Evolutionary conservation across 768 basidiomycete genomes (phyloP).

Genomic region (Boletus vinaceobasis): DNA sequence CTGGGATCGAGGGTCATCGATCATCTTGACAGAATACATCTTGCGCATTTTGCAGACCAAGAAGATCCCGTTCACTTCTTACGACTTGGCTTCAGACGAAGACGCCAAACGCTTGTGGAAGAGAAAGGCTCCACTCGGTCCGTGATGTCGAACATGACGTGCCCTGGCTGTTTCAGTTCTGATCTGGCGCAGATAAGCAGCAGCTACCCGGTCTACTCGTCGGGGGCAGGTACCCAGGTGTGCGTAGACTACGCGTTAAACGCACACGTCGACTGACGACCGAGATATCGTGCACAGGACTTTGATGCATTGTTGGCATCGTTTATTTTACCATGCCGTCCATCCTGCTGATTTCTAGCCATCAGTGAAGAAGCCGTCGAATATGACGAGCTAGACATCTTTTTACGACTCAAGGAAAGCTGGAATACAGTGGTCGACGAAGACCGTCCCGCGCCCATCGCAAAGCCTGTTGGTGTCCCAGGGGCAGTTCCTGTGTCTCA

Average conservation of each 20-base stretch:
- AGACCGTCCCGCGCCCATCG: conserved; percentile 51
- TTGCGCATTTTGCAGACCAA: conserved; percentile 80
- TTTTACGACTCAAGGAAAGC: conserved; percentile 68
- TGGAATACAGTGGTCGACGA: conserved; percentile 62
- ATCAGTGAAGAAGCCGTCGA: conserved; percentile 83
- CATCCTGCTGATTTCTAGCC: conserved; percentile 6
- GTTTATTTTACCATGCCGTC: background rate
- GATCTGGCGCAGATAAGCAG: conserved; percentile 58
- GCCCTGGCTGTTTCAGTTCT: background rate
- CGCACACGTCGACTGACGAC: conserved; percentile 1
- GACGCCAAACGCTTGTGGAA: conserved; percentile 78
- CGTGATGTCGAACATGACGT: conserved; percentile 5
- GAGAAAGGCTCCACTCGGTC: conserved; percentile 72
- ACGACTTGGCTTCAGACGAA: conserved; percentile 83
- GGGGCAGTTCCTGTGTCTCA: conserved; percentile 71
- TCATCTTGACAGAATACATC: conserved; percentile 58
- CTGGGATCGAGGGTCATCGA: background rate
- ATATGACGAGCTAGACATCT: conserved; percentile 63
- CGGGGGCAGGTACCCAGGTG: conserved; percentile 73
- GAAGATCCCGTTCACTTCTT: conserved; percentile 78
- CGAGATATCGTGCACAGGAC: conserved; percentile 39
- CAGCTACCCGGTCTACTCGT: conserved; percentile 82
- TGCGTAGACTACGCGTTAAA: conserved; percentile 37
- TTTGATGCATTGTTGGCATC: conserved; percentile 68
- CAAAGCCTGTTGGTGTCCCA: conserved; percentile 73